Conservation (phyloP, 2,329 filamentous ascomycete genomes). For the Colletotrichum sp. region DNA sequence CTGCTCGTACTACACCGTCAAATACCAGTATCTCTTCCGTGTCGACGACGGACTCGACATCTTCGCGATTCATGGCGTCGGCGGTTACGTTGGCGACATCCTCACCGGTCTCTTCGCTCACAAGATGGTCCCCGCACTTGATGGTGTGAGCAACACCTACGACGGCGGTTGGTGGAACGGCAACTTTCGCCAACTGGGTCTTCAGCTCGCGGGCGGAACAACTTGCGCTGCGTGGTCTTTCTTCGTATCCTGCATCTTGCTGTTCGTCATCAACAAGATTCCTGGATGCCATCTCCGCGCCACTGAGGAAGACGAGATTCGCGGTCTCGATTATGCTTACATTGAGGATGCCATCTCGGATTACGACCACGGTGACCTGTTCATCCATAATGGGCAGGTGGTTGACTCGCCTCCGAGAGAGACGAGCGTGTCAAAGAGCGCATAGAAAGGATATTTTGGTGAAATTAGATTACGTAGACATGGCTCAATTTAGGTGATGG, state of each 20-base stretch:
- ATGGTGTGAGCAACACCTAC: conserved; percentile 50
- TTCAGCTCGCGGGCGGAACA: conserved; percentile 61
- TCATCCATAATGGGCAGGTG: conserved; percentile 4
- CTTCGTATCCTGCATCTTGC: conserved; percentile 53
- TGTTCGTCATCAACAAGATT: conserved; percentile 62
- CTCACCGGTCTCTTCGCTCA: conserved; percentile 64
- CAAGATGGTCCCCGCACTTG: conserved; percentile 51
- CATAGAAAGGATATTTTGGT: background rate
- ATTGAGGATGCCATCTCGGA: conserved; percentile 26
- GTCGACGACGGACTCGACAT: conserved; percentile 66
- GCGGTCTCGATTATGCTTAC: conserved; percentile 51
- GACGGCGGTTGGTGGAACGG: conserved; percentile 56
- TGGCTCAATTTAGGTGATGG: background rate
- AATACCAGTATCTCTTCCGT: conserved; percentile 55
- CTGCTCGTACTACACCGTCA: conserved; percentile 50
- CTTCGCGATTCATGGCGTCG: conserved; percentile 64
- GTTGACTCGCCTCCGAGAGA: background rate
- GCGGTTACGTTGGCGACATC: conserved; percentile 62
- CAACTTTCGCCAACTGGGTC: conserved; percentile 60
- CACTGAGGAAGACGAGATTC: conserved; percentile 58
- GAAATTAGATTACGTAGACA: background rate
- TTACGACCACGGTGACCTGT: background rate
- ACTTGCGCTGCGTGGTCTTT: conserved; percentile 63
- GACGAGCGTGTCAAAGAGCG: background rate
- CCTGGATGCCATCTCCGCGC: conserved; percentile 61